Evolutionary conservation across 352 stramenopile species (phyloP), one percentile per base, ranked within the genome.

Genomic region (Phytophthora kernoviae): DNA sequence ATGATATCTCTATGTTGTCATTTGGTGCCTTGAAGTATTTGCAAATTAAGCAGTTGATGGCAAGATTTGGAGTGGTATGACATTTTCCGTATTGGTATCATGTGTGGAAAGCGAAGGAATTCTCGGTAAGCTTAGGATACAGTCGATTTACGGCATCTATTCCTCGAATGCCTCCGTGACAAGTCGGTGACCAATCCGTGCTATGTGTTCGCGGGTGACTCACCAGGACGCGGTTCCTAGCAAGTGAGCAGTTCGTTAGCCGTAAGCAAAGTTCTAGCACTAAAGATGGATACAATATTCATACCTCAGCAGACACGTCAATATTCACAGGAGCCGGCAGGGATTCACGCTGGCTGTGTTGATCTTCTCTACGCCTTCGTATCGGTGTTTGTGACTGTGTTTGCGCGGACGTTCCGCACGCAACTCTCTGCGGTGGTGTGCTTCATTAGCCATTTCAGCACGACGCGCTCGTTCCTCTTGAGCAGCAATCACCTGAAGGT

Each of bases 101-200:
- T 30, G 11, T 22, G 10, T 15, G 6, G 5, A 12, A 27, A 33
- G 46, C 0, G 10, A n/a, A n/a, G n/a, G n/a, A n/a, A n/a, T n/a
- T n/a, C 15, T 22, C 6, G 14, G 17, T 39, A 30, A n/a, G 32
- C 17, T 20, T 22, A n/a, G n/a, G n/a, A n/a, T n/a, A n/a, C n/a
- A n/a, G n/a, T n/a, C n/a, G n/a, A n/a, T n/a, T n/a, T n/a, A n/a
- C n/a, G n/a, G n/a, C n/a, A n/a, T 37, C 61, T 66, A 63, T 3
- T 50, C 50, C 22, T 61, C 40, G 52, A 93, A 89, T 22, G 83
- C 81, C 54, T 91, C 81, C 9, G 75, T 60, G 8, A 91, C 70
- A 55, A 93, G 75, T 37, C 84, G 84, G 51, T 88, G 78, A 8
- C 84, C 84, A 46, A 93, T 90, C 50, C 79, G 71, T 0, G 84